Base-by-base conservation (phyloP, 345 rosid genomes). In the Luvunga scandens region DNA sequence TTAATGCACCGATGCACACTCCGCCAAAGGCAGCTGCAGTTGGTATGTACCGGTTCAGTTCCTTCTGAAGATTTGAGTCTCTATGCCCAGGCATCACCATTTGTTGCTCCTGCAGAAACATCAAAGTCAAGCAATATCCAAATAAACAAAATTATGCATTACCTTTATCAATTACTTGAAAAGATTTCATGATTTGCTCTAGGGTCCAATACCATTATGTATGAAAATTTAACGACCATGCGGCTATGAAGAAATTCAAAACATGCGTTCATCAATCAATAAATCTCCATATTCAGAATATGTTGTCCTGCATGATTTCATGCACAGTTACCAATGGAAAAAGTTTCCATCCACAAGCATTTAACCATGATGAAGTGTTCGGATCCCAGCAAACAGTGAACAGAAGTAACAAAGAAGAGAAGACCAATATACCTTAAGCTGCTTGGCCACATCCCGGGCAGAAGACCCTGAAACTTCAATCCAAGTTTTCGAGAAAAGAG, bases 61-160 rank as follows among this genome's bases (percentile, higher is more conserved):
- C 96, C 82, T 91, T 91, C 78, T 89, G 92, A 42, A 90, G 81
- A 77, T 91, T 91, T 22, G 92, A 87, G 64, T 91, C 93, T 60
- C 91, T 85, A 69, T 90, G 93, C 53, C 93, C 92, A 22, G 93
- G 93, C 95, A 91, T 90, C 76, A 91, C 95, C 96, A 91, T 91
- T 87, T 90, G 94, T 90, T 92, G 96, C 73, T 92, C 96, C 96
- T 90, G 68, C 60, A 80, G 4, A 31, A 45, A 59, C 53, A 48
- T 33, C 34, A 56, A 27, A 57, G 50, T 73, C 25, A 56, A 60
- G 74, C 30, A 42, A 74, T n/a, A 79, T 61, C 33, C 38, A 73
- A 14, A 45, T 13, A 5, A 59, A 31, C 68, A 6, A 36, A 5
- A 19, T 14, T 9, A 61, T 42, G 14, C 25, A 18, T 57, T 53